A percentile compares a stretch with the other conserved stretches of the same genome.
These are phyloP conservation scores for Alternaria metachromatica DNA, from an alignment of 2,329 filamentous ascomycete species.

Conservation along the genomic window DNA sequence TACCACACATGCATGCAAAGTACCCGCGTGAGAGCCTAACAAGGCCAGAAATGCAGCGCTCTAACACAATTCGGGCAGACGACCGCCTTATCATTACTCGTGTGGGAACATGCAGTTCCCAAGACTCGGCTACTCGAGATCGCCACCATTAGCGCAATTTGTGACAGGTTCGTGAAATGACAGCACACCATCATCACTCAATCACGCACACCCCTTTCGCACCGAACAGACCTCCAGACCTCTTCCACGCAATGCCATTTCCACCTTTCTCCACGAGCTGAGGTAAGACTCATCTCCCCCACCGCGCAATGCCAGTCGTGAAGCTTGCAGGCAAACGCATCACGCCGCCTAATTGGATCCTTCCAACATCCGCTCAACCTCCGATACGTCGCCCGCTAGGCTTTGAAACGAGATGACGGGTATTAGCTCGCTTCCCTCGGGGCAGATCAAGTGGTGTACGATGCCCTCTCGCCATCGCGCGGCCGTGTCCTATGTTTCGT, in stretches of 20 bases:
- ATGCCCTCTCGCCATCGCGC: slow-evolving; percentile 18
- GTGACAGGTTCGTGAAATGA: not conserved
- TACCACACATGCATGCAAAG: not conserved
- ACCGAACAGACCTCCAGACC: not conserved
- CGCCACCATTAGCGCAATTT: slow-evolving; percentile 1
- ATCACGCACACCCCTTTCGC: not conserved
- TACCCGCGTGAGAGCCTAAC: not conserved
- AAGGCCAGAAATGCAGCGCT: not conserved
- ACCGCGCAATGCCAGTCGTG: slow-evolving; percentile 23
- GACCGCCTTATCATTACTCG: not conserved
- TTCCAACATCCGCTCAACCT: slow-evolving; percentile 1
- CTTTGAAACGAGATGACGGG: slow-evolving; percentile 39
- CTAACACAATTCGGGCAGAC: not conserved
- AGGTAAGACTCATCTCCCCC: slow-evolving; percentile 19
- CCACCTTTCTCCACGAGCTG: slow-evolving; percentile 7
- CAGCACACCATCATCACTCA: slow-evolving; percentile 1
- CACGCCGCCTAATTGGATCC: slow-evolving; percentile 31
- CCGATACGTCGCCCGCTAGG: slow-evolving; percentile 12
- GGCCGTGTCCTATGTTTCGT: slow-evolving; percentile 22
- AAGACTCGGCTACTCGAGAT: slow-evolving; percentile 7
- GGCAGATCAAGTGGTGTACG: slow-evolving; percentile 27
- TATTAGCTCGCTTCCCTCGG: slow-evolving; percentile 18
- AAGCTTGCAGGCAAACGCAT: slow-evolving; percentile 25
- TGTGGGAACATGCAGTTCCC: slow-evolving; percentile 15
- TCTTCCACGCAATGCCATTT: not conserved